These are phyloP conservation scores for Mycena rebaudengoi DNA, from an alignment of 768 basidiomycete genomes.

Conservation along the genomic window DNA sequence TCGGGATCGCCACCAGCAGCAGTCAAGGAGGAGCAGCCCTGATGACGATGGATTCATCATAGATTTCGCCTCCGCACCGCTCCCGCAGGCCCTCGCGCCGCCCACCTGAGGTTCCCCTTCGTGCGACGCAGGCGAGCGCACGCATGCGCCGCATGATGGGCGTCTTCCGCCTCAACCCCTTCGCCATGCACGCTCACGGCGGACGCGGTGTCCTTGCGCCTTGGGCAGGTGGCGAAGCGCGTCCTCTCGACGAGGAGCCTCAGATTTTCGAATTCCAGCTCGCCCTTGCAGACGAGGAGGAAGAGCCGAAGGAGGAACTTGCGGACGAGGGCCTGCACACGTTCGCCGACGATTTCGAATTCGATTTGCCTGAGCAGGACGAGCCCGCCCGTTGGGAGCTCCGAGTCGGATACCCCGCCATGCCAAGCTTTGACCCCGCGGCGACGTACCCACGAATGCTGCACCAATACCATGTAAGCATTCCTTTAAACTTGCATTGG, in stretches of 20 bases:
- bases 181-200: slow-evolving; percentile 66
- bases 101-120: slow-evolving; percentile 74
- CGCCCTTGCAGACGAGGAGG: slow-evolving; percentile 30
- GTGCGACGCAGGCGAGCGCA: slow-evolving; percentile 76
- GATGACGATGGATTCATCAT: slow-evolving; percentile 52
- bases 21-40: slow-evolving; percentile 45
- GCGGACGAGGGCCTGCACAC: slow-evolving; percentile 39
- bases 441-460: slow-evolving; percentile 22
- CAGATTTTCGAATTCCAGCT: slow-evolving; percentile 74
- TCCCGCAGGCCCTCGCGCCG: slow-evolving; percentile 54
- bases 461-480: slow-evolving; percentile 3
- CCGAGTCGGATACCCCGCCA: slow-evolving; percentile 15
- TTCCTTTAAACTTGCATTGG: neutral
- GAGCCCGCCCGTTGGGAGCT: slow-evolving; percentile 25
- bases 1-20: slow-evolving; percentile 1
- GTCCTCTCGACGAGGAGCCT: slow-evolving; percentile 68
- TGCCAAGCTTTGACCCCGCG: slow-evolving; percentile 17
- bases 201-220: slow-evolving; percentile 46
- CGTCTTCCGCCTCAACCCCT: slow-evolving; percentile 79
- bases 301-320: neutral
- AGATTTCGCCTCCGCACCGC: slow-evolving; percentile 48
- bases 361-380: slow-evolving; percentile 25
- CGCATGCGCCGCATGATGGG: slow-evolving; percentile 83
- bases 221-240: slow-evolving; percentile 55
- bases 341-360: slow-evolving; percentile 51